Evolutionary conservation across 192 early-diverging fungal species (phyloP).

Genomic region (Gaertneriomyces sp.): DNA sequence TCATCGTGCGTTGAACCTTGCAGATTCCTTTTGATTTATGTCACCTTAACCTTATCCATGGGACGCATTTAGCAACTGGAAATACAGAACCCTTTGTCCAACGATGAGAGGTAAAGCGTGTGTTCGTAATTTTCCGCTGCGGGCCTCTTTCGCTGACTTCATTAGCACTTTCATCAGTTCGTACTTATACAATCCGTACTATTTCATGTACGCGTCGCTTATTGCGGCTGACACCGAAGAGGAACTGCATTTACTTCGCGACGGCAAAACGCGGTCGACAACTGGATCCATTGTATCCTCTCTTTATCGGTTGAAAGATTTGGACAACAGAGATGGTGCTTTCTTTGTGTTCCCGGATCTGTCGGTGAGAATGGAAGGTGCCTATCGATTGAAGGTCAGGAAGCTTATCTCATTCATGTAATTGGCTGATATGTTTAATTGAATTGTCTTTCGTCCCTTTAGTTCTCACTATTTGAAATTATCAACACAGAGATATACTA

Average conservation of each 20-base stretch:
- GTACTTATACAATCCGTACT: slow-evolving; percentile 75
- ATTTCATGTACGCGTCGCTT: slow-evolving; percentile 95
- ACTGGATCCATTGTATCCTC: slow-evolving; percentile 93
- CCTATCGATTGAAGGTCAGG: slow-evolving; percentile 46
- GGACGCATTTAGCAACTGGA: slow-evolving; percentile 28
- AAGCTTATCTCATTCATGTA: neutral
- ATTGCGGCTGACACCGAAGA: slow-evolving; percentile 77
- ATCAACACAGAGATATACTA: slow-evolving; percentile 75
- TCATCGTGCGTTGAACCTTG: slow-evolving; percentile 42
- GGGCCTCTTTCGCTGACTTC: slow-evolving; percentile 28
- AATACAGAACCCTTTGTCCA: slow-evolving; percentile 14
- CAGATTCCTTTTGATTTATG: neutral
- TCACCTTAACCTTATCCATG: neutral
- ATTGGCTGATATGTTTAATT: neutral
- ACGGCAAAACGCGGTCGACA: slow-evolving; percentile 86
- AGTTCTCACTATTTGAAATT: slow-evolving; percentile 90
- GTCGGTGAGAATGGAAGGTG: slow-evolving; percentile 90
- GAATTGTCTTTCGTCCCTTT: neutral
- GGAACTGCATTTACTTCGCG: slow-evolving; percentile 83
- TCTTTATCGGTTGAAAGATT: slow-evolving; percentile 83
- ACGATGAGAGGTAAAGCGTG: slow-evolving; percentile 23
- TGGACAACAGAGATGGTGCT: slow-evolving; percentile 82
- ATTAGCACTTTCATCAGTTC: slow-evolving; percentile 19
- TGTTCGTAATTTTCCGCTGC: neutral
- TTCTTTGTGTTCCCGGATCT: slow-evolving; percentile 98